A percentile compares a stretch with the other conserved stretches of the same genome.
Conservation (phyloP, 768 basidiomycete genomes). For the Auriculariales sp. region DNA sequence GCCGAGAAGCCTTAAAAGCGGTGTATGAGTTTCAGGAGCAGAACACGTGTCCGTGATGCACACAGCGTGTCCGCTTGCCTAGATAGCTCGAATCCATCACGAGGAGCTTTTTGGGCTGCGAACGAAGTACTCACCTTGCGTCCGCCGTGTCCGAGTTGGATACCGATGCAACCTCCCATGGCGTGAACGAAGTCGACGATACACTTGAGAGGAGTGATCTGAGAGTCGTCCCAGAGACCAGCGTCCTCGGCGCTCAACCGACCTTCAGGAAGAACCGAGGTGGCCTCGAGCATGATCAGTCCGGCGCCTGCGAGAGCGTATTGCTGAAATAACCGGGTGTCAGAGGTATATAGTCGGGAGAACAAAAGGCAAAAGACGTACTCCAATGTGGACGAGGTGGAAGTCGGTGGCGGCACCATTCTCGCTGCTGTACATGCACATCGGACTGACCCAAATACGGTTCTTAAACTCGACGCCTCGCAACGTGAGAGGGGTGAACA, state of each 20-base stretch:
- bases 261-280: conserved; percentile 54
- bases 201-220: conserved; percentile 52
- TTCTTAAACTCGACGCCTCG: too few relatives aligned
- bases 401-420: conserved; percentile 38
- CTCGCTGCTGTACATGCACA: conserved; percentile 46
- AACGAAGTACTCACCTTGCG: conserved; percentile 57
- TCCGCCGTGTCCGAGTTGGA: conserved; percentile 69
- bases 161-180: conserved; percentile 54
- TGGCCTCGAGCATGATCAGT: conserved; percentile 60
- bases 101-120: too few relatives aligned
- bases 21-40: too few relatives aligned
- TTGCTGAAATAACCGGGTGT: conserved; percentile 19
- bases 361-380: not conserved
- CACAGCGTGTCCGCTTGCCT: too few relatives aligned
- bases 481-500: too few relatives aligned
- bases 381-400: conserved; percentile 34
- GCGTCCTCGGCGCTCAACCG: conserved; percentile 53
- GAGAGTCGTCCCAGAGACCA: conserved; percentile 65
- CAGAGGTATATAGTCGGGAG: not conserved
- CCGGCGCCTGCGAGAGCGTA: conserved; percentile 61
- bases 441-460: too few relatives aligned
- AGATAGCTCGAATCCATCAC: too few relatives aligned
- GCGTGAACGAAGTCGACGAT: conserved; percentile 63
- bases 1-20: too few relatives aligned
- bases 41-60: too few relatives aligned